Percentiles rank a stretch among this genome's conserved stretches.
Evolutionary conservation across 441 rosid species (phyloP).

Genomic region (Daphne laureola): DNA sequence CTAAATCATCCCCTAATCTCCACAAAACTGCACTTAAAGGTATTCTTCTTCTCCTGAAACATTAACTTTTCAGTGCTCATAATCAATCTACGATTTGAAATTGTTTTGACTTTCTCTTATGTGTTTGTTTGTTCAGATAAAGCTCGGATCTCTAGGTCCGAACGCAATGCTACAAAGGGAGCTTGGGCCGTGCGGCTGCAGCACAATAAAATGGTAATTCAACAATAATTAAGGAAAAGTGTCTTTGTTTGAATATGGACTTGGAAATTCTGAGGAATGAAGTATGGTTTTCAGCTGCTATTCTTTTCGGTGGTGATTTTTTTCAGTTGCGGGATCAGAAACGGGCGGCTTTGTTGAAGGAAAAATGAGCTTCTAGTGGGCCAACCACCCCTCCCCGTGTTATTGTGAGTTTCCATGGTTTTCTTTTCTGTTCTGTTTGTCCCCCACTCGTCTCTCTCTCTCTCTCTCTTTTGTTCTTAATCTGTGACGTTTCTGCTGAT

Average conservation of each 20-base stretch:
- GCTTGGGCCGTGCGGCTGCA: slow-evolving; percentile 72
- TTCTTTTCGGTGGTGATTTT: slow-evolving; percentile 2
- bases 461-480: neutral
- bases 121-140: slow-evolving; percentile 35
- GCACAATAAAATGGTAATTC: slow-evolving; percentile 69
- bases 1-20: slow-evolving; percentile 77
- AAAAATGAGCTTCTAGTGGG: slow-evolving; percentile 67
- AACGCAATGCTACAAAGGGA: slow-evolving; percentile 47
- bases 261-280: too few species aligned
- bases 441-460: too few species aligned
- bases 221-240: neutral
- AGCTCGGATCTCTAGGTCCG: slow-evolving; percentile 55
- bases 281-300: neutral
- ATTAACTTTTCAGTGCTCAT: neutral
- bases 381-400: slow-evolving; percentile 66
- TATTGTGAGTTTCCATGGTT: slow-evolving; percentile 43
- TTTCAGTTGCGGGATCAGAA: slow-evolving; percentile 78
- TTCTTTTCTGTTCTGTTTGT: too few species aligned
- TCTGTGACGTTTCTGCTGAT: neutral
- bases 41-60: slow-evolving; percentile 7
- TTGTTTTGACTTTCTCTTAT: neutral
- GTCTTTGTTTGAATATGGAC: neutral
- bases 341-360: slow-evolving; percentile 61
- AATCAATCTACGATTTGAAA: neutral
- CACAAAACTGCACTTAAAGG: slow-evolving; percentile 68